These are phyloP conservation scores for Phytophthora idaei DNA, from an alignment of 352 stramenopile genomes.

Conservation along the genomic window DNA sequence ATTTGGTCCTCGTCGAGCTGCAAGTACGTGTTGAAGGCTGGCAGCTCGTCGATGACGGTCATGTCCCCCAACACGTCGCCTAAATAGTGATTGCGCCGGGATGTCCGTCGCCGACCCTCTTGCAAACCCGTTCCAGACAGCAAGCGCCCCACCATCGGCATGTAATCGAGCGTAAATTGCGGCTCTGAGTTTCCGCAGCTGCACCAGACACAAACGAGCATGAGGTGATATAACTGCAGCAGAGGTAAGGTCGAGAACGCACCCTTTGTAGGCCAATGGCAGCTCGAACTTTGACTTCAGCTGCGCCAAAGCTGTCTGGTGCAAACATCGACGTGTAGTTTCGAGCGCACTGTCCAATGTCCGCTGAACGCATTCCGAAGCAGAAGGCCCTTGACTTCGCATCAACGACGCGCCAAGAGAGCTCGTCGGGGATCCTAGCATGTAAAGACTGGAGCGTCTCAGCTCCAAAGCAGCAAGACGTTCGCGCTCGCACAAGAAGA, in stretches of 20 bases:
- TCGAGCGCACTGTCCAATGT: conserved; percentile 40
- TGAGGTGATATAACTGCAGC: conserved; percentile 20
- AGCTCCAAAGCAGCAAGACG: conserved; percentile 28
- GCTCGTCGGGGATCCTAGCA: conserved; percentile 18
- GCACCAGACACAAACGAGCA: conserved; percentile 12
- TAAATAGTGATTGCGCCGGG: conserved; percentile 80
- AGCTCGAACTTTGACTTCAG: conserved; percentile 64
- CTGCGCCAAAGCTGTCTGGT: conserved; percentile 31
- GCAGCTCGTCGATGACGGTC: conserved; percentile 64
- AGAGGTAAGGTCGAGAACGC: conserved; percentile 7
- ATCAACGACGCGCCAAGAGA: conserved; percentile 23
- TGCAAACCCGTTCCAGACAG: conserved; percentile 53
- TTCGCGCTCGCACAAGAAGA: conserved; percentile 37
- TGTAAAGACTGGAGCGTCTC: conserved; percentile 37
- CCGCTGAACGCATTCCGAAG: conserved; percentile 37
- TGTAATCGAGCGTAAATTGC: conserved; percentile 67
- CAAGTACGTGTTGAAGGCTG: conserved; percentile 50
- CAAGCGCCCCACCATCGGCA: conserved; percentile 71
- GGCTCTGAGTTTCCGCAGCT: conserved; percentile 43
- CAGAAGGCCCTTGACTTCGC: conserved; percentile 19
- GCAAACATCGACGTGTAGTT: conserved; percentile 21
- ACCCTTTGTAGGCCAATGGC: conserved; percentile 50
- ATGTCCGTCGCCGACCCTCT: conserved; percentile 65
- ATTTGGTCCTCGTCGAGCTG: conserved; percentile 54
- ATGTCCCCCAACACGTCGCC: conserved; percentile 76